Base-by-base conservation (phyloP, 148 eudicot species). In the Cornus florida region DNA sequence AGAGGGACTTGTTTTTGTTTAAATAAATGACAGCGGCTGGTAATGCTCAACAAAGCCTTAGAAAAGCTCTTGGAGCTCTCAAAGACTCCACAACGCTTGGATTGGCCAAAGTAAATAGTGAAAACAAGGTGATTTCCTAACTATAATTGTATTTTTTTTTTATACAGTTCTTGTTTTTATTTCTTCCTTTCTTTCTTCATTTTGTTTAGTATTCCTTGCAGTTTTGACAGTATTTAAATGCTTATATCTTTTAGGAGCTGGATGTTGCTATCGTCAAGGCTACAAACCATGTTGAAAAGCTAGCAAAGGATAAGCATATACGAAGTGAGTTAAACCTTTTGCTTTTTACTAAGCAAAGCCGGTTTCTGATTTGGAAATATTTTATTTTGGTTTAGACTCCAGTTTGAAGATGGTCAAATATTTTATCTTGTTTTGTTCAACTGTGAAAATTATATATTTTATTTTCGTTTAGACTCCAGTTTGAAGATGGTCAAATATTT, bases 261-360 rank as follows among this genome's bases (percentile, higher is more conserved):
- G 81, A 78, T 66, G 70, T 84, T 78, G 81, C 87, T 13, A 71
- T 84, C 24, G 79, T 84, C 41, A 84, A 84, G 73, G 87, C 87
- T 13, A 84, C 87, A 70, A 84, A 84, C 79, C 87, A 84, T 53
- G 77, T 76, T 5, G 87, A 84, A 74, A 57, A 43, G 31, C 56
- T 76, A 35, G 82, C 87, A 9, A 84, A 84, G 76, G 87, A 84
- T 73, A 77, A 75, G 57, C 87, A 84, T 60, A 72, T 84, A 24
- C 62, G 71, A 75, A 77, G 87, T 84, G 75, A 78, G 86, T 80
- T 43, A n/a, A 31, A 41, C 17, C 39, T 69, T 69, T 48, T 33
- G n/a, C 67, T 7, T 59, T 59, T 8, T 10, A 50, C 8, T 9
- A 50, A 3, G 11, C 38, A 50, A 13, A 50, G 57, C 16, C 0